These are phyloP conservation scores for Cutaneotrichosporon sp. DNA, from an alignment of 1,284 basidiomycete species.

Conservation along the genomic window DNA sequence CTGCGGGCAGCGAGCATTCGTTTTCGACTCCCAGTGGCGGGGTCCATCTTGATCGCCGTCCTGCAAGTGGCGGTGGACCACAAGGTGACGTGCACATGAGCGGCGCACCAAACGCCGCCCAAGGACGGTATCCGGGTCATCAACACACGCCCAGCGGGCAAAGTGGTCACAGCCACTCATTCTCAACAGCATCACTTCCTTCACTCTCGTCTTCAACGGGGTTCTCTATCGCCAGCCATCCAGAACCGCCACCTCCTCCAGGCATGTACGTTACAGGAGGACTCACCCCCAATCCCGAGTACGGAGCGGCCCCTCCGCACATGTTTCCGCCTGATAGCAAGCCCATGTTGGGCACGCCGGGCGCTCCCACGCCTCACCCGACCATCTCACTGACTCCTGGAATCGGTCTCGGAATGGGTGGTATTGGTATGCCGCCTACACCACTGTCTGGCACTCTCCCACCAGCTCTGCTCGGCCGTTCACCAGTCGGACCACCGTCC, in stretches of 20 bases:
- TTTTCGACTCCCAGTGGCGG: slow-evolving; percentile 7
- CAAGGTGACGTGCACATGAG: slow-evolving; percentile 1
- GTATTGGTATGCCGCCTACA: slow-evolving; percentile 7
- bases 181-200: slow-evolving; percentile 18
- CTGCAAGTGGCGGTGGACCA: slow-evolving; percentile 4
- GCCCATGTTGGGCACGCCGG: slow-evolving; percentile 3
- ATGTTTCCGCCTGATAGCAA: slow-evolving; percentile 5
- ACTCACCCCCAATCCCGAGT: slow-evolving; percentile 6
- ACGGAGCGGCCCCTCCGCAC: neutral
- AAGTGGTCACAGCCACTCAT: slow-evolving; percentile 17
- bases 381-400: neutral
- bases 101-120: slow-evolving; percentile 1
- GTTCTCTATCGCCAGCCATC: slow-evolving; percentile 15
- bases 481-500: slow-evolving; percentile 1
- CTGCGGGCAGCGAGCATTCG: slow-evolving; percentile 16
- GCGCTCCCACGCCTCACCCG: neutral
- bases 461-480: slow-evolving; percentile 11
- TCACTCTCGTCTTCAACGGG: slow-evolving; percentile 19
- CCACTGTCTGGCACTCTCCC: slow-evolving; percentile 8
- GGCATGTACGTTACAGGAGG: slow-evolving; percentile 6
- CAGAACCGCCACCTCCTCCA: slow-evolving; percentile 1
- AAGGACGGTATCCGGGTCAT: slow-evolving; percentile 5
- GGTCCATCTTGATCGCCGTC: slow-evolving; percentile 8
- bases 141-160: slow-evolving; percentile 5
- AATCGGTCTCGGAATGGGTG: slow-evolving; percentile 7